Percentiles rank a stretch among this genome's conserved stretches.
Evolutionary conservation across 805 yeast species (phyloP).

Genomic region (Myxozyma neglecta): DNA sequence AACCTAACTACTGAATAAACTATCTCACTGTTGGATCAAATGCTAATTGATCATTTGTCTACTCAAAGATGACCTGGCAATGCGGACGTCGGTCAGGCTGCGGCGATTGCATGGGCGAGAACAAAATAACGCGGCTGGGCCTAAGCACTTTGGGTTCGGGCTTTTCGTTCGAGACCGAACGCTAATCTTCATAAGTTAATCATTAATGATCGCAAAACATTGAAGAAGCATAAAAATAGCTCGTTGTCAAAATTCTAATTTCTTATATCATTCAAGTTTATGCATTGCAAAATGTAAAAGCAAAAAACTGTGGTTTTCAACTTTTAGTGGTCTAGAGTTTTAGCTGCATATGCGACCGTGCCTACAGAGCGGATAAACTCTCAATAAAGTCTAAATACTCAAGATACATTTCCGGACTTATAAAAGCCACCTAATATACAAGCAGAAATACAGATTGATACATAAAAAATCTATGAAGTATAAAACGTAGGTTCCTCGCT

Average conservation of each 20-base stretch:
- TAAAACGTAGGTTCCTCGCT: constrained; percentile 60
- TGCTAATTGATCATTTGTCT: neutral
- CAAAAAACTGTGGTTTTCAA: neutral
- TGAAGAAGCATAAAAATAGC: neutral
- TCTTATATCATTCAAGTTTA: too few species aligned
- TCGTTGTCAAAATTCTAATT: neutral
- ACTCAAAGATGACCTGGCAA: neutral
- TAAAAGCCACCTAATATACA: neutral
- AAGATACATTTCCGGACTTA: neutral
- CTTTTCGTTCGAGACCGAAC: neutral
- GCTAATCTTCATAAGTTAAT: neutral
- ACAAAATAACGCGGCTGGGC: neutral
- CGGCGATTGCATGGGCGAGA: neutral
- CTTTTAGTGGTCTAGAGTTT: neutral
- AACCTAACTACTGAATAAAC: neutral
- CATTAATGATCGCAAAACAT: too few species aligned
- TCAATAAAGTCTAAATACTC: neutral
- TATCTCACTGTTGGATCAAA: too few species aligned
- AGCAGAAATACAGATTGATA: neutral
- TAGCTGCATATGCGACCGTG: neutral
- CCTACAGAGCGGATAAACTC: neutral
- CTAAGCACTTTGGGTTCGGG: neutral
- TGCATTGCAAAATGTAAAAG: neutral
- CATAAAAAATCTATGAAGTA: neutral
- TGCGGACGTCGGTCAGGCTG: neutral